Base-by-base conservation (phyloP, 441 rosid species). In the Erysimum cheiri region DNA sequence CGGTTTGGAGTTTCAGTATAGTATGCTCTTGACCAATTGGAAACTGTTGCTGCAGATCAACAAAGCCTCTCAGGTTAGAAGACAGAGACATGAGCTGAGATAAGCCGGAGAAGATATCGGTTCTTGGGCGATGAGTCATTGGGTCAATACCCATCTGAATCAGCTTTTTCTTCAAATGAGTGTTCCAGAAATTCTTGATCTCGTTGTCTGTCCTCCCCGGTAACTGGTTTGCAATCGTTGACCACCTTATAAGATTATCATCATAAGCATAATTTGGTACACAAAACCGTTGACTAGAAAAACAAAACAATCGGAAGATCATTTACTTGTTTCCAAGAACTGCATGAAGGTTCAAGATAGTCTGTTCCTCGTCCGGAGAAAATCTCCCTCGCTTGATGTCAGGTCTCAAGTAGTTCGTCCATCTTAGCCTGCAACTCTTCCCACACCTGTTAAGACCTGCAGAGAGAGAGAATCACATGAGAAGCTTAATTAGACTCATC, bases 361-460 rank as follows among this genome's bases (percentile, higher is more conserved):
- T 85, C 47, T 83, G 82, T 65, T 85, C 89, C 69, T 87, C 91
- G 28, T 87, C 91, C 2, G 69, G 74, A 9, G 91, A 80, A 70
- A 87, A 85, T 35, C 76, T 87, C 22, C 89, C 91, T 65, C 91
- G 69, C 81, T 83, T 87, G 65, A 87, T 87, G 60, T 85, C 91
- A 14, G 91, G 91, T 71, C 87, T 72, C 77, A 87, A 75, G 69
- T 87, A 87, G 69, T 87, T 87, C 0, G 89, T 87, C 91, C 91
- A 87, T 61, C 91, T 76, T 15, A 87, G 80, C 62, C 91, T 79
- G 64, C 91, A 87, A 74, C 91, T 87, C 80, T 87, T 87, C 68
- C 91, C 91, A 55, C 91, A 87, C 64, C 91, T 69, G 54, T 87
- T 87, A 66, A 87, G 89, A 74, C 89, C 91, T 86, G 67, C 11